Evolutionary conservation across 495 filamentous ascomycete species (phyloP).

Genomic region (Tuber magnatum): DNA sequence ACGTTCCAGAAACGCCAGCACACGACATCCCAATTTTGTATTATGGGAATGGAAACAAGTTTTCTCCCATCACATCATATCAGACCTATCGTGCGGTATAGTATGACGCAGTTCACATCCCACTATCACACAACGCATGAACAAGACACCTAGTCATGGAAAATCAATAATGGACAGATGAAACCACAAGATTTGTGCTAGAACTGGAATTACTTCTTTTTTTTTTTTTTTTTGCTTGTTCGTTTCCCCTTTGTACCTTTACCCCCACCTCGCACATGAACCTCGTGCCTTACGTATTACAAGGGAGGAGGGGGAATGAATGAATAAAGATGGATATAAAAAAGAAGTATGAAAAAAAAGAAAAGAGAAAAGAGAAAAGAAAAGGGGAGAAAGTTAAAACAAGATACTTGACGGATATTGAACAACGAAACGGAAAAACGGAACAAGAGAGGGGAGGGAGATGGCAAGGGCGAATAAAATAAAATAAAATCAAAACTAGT

Average conservation of each 20-base stretch:
- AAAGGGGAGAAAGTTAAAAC: not conserved
- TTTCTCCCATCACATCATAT: no score
- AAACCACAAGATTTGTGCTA: not conserved
- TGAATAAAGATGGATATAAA: not conserved
- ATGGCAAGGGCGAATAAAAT: not conserved
- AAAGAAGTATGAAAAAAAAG: not conserved
- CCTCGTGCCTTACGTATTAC: not conserved
- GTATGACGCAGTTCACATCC: not conserved
- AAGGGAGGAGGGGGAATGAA: not conserved
- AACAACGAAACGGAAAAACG: not conserved
- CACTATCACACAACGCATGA: not conserved
- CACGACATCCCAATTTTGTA: no score
- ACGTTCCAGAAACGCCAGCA: no score
- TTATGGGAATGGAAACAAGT: no score
- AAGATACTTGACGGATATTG: not conserved
- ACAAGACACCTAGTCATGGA: not conserved
- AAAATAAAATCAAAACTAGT: not conserved
- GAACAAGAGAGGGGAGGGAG: not conserved
- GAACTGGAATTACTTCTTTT: not conserved
- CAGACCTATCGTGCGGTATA: no score
- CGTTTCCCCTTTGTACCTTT: not conserved
- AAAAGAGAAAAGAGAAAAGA: no score
- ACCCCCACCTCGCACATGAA: not conserved
- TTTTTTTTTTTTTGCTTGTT: not conserved
- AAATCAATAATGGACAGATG: not conserved